Base-by-base conservation (phyloP, 202 grass and related monocot species). In the Alloteropsis angusta region DNA sequence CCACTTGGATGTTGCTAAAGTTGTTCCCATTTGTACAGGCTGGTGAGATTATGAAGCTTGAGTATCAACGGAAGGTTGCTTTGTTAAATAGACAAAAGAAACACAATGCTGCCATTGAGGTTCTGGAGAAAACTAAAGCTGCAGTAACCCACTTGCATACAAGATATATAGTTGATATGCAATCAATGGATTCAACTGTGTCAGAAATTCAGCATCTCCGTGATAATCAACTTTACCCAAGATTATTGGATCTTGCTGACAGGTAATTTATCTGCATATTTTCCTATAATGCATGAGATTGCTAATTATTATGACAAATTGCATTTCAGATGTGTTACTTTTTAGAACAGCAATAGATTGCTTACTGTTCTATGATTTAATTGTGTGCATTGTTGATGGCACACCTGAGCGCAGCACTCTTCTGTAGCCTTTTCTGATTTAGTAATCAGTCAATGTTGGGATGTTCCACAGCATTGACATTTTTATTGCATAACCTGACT, bases 131-230 rank as follows among this genome's bases (percentile, higher is more conserved):
- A 87, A 96, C 92, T 30, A 99, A 99, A 93, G 90, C 96, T 80
- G 92, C 88, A 11, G 96, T 99, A 47, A 99, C 92, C 52, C 96
- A 99, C 85, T 80, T 99, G 77, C 96, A 99, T 82, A 99, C 96
- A 69, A 87, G 86, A 86, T 96, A 93, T 60, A 89, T 99, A 72
- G 96, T 99, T 61, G 96, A 99, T 75, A 91, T 99, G 90, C 96
- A 99, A 87, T 96, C 96, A 81, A 88, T 99, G 92, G 92, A 99
- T 88, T 93, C 92, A 53, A 99, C 92, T n/a, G 90, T 99, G 18
- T 89, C 90, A 82, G 96, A 99, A 88, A 96, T 99, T 80, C 82
- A 93, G 72, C 88, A 89, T 87, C 83, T 99, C 22, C 89, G 96
- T 68, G 92, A 99, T 83, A 87, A 91, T 55, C 84, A 89, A 76